Base-by-base conservation (phyloP, 768 basidiomycete species). In the Pseudohyphozyma bogoriensis region DNA sequence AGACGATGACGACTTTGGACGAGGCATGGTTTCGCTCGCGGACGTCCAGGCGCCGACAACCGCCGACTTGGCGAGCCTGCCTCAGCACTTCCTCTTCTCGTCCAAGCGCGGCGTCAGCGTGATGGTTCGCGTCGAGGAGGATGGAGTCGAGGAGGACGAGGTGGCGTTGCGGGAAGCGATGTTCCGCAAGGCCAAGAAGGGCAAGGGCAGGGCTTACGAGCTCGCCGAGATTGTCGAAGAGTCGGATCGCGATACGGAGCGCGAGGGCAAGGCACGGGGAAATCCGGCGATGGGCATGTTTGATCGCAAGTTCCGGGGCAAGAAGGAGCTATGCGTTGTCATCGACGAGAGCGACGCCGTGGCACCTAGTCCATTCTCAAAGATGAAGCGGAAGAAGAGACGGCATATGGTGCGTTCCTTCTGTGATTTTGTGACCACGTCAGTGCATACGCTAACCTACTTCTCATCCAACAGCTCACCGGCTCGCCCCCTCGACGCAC, bases 1-100 rank as follows among this genome's bases (percentile, higher is more conserved):
- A 24, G 58, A 59, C 22, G 69, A 68, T 58, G 44, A 58, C 29
- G 40, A 37, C 16, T 55, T 63, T 32, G 22, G 24, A 2, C 29
- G 55, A 52, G 59, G 63, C 6, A 65, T 59, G 16, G 59, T 56
- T 28, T 47, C 63, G 7, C 63, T 65, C 44, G 56, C 63, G 13
- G 60, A 60, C 18, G 39, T 65, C 0, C 63, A 65, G 39, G 59
- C 64, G 13, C 64, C 64, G 12, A 66, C 64, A 2, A 56, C 57
- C 1, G 63, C 59, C 36, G 64, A 66, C 42, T 55, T 66, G 44
- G 60, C 64, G 16, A 56, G 53, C 13, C 61, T 66, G 49, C 45
- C 29, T 2, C 35, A 35, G 26, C 29, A 47, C 33, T 24, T 52
- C 51, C 28, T 52, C 51, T 36, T 28, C 33, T 33, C n/a, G n/a